Conservation (phyloP, 1,284 basidiomycete genomes). For the Meira miltonrushii region DNA sequence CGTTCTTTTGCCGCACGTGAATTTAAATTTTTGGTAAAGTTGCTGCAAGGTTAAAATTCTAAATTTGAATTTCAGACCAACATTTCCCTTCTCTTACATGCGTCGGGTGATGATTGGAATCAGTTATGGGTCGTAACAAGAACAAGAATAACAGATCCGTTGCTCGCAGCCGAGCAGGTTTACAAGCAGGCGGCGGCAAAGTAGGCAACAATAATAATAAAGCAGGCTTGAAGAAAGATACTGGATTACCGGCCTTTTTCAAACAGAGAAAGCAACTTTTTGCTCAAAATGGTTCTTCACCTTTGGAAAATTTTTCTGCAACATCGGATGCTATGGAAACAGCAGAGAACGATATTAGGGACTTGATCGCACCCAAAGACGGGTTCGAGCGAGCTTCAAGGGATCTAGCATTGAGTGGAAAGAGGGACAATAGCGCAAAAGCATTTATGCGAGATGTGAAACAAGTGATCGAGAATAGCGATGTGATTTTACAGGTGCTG, state of each 20-base stretch:
- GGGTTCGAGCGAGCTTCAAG: slow-evolving; percentile 6
- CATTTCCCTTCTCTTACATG: neutral
- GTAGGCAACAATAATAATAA: neutral
- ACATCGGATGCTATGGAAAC: neutral
- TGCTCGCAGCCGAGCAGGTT: neutral
- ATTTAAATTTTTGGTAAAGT: neutral
- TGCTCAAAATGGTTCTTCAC: neutral
- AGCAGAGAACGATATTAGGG: neutral
- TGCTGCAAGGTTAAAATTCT: neutral
- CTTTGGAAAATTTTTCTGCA: neutral
- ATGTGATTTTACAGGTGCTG: slow-evolving; percentile 64
- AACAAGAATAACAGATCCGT: slow-evolving; percentile 9
- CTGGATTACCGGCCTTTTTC: slow-evolving; percentile 12
- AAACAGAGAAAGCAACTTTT: slow-evolving; percentile 11
- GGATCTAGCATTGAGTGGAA: slow-evolving; percentile 20
- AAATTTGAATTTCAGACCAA: neutral
- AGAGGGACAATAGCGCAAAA: slow-evolving; percentile 49
- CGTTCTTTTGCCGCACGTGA: neutral
- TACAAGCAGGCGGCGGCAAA: neutral
- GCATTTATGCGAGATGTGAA: slow-evolving; percentile 60
- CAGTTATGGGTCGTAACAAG: slow-evolving; percentile 9
- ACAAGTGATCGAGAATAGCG: slow-evolving; percentile 87
- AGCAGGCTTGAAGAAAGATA: slow-evolving; percentile 7
- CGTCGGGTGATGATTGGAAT: neutral
- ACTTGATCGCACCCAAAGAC: neutral